Evolutionary conservation across 2,329 filamentous ascomycete species (phyloP).

Genomic region (Phialemoniopsis sp.): DNA sequence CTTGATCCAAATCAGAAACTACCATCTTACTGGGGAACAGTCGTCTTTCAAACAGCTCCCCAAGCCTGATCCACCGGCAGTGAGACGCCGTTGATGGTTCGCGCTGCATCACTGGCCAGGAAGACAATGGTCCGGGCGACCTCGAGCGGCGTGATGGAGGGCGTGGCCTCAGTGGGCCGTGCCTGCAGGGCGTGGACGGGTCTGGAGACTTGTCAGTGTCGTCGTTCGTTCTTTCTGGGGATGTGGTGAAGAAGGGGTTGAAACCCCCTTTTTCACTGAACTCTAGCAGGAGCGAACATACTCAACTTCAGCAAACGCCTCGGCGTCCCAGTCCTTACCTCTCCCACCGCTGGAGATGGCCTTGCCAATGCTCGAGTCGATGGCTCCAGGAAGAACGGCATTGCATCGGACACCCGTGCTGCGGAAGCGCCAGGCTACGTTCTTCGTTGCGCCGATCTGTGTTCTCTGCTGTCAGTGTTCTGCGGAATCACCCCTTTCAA

Average conservation of each 20-base stretch:
- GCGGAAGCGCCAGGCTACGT: constrained; percentile 39
- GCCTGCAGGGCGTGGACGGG: constrained; percentile 24
- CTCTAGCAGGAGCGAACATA: constrained; percentile 11
- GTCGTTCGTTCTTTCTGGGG: no score
- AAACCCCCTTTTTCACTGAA: no score
- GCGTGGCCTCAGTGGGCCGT: constrained; percentile 9
- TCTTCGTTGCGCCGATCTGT: constrained; percentile 38
- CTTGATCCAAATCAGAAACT: no score
- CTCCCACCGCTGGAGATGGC: constrained; percentile 9
- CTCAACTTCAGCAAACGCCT: constrained; percentile 15
- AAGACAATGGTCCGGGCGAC: constrained; percentile 31
- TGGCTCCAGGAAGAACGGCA: constrained; percentile 31
- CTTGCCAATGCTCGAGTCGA: constrained; percentile 22
- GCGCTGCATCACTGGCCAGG: constrained; percentile 26
- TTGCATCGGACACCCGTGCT: constrained; percentile 40
- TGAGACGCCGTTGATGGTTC: constrained; percentile 26
- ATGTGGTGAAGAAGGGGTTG: background rate
- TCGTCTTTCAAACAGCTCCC: no score
- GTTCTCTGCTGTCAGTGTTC: no score
- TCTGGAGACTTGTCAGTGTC: constrained; percentile 3
- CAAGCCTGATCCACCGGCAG: constrained; percentile 30
- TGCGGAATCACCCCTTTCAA: no score
- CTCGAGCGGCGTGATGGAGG: constrained; percentile 21
- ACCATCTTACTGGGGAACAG: no score
- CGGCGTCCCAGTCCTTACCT: constrained; percentile 15